Conservation (phyloP, 768 basidiomycete genomes). For the Sarcodon sp. region DNA sequence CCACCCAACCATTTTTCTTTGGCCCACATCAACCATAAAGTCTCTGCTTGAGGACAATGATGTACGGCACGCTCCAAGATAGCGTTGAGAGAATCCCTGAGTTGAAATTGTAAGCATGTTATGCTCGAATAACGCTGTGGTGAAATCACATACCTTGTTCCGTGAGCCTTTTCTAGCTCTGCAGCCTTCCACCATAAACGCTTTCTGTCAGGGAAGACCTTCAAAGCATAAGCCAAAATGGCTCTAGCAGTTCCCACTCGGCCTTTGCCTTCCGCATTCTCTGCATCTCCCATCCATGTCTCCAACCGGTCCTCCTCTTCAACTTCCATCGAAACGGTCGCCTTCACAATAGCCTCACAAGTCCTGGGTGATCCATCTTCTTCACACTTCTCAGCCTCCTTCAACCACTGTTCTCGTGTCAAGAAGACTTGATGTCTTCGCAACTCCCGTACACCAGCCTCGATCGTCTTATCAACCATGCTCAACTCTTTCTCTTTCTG, state of each 20-base stretch:
- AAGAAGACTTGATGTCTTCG: conserved; percentile 77
- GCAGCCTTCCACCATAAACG: conserved; percentile 87
- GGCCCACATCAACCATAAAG: conserved; percentile 95
- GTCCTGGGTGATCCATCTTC: conserved; percentile 73
- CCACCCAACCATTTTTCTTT: conserved; percentile 93
- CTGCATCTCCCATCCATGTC: conserved; percentile 88
- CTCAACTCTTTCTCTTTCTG: conserved; percentile 53
- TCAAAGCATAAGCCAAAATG: conserved; percentile 81
- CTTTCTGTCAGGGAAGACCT: conserved; percentile 79
- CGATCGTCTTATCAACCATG: conserved; percentile 81
- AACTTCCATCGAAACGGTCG: conserved; percentile 84
- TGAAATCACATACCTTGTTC: conserved; percentile 44
- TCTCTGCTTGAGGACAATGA: conserved; percentile 91
- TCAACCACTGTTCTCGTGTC: conserved; percentile 87
- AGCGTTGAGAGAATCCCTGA: conserved; percentile 67
- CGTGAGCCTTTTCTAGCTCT: conserved; percentile 86
- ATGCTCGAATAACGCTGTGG: not conserved
- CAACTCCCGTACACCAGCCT: conserved; percentile 67
- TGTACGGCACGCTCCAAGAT: conserved; percentile 75
- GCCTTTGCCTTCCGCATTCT: conserved; percentile 62
- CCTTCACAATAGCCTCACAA: conserved; percentile 91
- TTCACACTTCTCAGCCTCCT: conserved; percentile 91
- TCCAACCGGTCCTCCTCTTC: conserved; percentile 90
- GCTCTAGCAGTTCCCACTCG: conserved; percentile 78
- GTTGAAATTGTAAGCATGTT: conserved; percentile 2